Base-by-base conservation (phyloP, 257 asterid species). In the Fraxinus excelsior region DNA sequence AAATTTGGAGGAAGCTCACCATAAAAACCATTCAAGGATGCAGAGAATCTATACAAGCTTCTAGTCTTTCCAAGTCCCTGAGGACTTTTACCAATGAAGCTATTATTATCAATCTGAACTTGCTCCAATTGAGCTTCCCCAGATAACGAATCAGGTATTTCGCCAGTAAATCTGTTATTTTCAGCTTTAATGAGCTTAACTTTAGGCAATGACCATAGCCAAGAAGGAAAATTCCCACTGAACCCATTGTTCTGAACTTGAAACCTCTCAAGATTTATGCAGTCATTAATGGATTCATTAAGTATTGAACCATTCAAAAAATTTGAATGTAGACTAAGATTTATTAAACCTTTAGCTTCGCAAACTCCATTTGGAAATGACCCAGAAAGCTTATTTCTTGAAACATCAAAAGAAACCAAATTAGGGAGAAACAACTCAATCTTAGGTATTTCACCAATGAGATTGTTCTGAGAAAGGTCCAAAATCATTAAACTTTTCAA, bases 61-160 rank as follows among this genome's bases (percentile, higher is more conserved):
- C 79, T 80, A 14, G 91, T 53, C 75, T 83, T 79, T n/a, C 98
- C 98, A 83, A 93, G 77, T 34, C 95, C 91, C 8, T 70, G 76
- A 62, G 98, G 94, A 84, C 91, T 83, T 74, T 62, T 74, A 76
- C 90, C 78, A 66, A 75, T 70, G 73, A 93, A 91, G 81, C 94
- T 86, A 72, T 91, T 93, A 85, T 90, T 89, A 82, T 93, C 97
- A 82, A 93, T 91, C 87, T 91, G 96, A 77, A 93, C 96, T 85
- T 93, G 97, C 88, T 93, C 98, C 31, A 93, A 69, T 74, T 86
- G 91, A 82, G 85, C 77, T 80, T 97, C 96, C 44, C 81, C 79
- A 10, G 97, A 90, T 76, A 91, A 83, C 37, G 91, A 88, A 81
- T 91, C 90, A 3, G 94, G 98, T 75, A 93, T 91, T 74, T 76